These are phyloP conservation scores for Sporothrix pseudoabietina DNA, from an alignment of 2,329 filamentous ascomycete species.

Conservation along the genomic window DNA sequence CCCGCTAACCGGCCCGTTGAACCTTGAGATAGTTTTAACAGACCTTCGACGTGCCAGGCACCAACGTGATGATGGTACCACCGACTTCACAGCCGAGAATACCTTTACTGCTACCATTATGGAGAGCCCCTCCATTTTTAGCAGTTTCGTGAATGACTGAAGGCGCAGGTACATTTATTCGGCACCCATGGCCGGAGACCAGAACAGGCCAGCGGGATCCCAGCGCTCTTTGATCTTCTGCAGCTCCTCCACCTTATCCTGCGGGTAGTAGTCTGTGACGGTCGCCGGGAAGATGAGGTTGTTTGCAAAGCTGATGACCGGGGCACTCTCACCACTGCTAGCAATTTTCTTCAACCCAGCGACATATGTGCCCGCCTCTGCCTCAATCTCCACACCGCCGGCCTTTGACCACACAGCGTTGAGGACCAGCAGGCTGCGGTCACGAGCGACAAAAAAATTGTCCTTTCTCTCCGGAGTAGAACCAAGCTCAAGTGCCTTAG, in stretches of 20 bases:
- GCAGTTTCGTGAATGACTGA: no score
- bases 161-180: not conserved
- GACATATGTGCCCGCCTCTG: not conserved
- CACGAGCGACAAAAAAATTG: constrained; percentile 15
- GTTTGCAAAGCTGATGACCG: constrained; percentile 18
- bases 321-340: not conserved
- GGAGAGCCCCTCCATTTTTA: no score
- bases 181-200: constrained; percentile 12
- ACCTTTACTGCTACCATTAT: no score
- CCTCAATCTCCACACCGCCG: not conserved
- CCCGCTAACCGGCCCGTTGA: not conserved
- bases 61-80: no score
- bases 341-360: not conserved
- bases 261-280: constrained; percentile 12
- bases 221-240: constrained; percentile 1
- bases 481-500: constrained; percentile 1
- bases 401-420: not conserved
- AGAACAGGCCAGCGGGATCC: constrained; percentile 21
- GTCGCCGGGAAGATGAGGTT: constrained; percentile 19
- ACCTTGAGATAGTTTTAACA: not conserved
- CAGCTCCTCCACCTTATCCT: constrained; percentile 10
- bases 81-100: not conserved
- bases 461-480: not conserved
- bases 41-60: not conserved
- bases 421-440: not conserved